Percentiles rank a stretch among this genome's conserved stretches.
Evolutionary conservation across 148 eudicot species (phyloP).

Genomic region (Silene uniflora): DNA sequence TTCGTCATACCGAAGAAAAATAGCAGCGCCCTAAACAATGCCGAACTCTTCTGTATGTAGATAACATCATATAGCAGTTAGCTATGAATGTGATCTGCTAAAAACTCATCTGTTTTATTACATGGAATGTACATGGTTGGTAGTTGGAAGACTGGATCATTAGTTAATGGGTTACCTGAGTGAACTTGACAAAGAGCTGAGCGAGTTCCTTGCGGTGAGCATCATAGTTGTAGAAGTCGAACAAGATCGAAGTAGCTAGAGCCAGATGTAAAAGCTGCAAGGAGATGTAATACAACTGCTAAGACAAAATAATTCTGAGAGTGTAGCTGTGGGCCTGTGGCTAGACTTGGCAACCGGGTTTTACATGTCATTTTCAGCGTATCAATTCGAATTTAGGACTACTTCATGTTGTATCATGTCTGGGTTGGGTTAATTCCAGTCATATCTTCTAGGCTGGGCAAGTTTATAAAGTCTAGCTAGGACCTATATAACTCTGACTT

Average conservation of each 20-base stretch:
- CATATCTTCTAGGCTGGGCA: too few relatives aligned
- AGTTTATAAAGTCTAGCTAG: too few relatives aligned
- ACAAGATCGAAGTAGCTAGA: too few relatives aligned
- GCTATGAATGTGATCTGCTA: background rate
- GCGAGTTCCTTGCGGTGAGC: too few relatives aligned
- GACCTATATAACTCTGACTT: too few relatives aligned
- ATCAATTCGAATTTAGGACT: too few relatives aligned
- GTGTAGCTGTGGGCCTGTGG: background rate
- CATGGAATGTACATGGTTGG: background rate
- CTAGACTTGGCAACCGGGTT: too few relatives aligned
- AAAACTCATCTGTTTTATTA: background rate
- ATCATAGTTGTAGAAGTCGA: too few relatives aligned
- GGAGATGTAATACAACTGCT: background rate
- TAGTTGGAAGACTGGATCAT: background rate
- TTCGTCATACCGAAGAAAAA: conserved; percentile 86
- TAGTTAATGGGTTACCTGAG: background rate
- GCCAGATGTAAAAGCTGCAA: conserved; percentile 73
- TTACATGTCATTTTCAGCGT: too few relatives aligned
- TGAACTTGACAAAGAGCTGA: too few relatives aligned
- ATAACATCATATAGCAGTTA: conserved; percentile 4
- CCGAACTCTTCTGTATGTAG: conserved; percentile 54
- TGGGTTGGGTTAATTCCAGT: too few relatives aligned
- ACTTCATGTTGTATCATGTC: too few relatives aligned
- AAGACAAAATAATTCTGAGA: background rate
- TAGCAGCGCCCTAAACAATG: conserved; percentile 67